Evolutionary conservation across 305 asterid genomes (phyloP), one percentile per base, ranked within the genome.

Genomic region (Fraxinus nigra): DNA sequence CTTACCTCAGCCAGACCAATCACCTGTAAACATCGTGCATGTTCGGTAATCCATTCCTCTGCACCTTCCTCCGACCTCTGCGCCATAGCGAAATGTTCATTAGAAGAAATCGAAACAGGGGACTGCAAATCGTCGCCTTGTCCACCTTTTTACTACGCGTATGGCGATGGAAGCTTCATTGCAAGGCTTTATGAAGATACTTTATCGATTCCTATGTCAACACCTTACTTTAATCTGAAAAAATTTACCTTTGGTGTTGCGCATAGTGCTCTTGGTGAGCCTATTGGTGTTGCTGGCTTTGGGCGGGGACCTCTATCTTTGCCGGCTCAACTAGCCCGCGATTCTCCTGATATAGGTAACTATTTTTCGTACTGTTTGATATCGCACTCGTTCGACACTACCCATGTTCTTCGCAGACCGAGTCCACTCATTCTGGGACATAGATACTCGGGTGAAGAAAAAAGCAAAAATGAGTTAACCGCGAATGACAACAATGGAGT

Each of bases 271-370:
- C 93, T 95, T 3, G 99, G 84, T 0, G 99, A 95, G 91, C 98
- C 98, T 1, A 89, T 94, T n/a, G 99, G 99, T 0, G 98, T 95
- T 9, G 99, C 98, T 7, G 99, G 99, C 0, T 95, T 95, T 32
- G 99, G 99, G 13, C 94, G 96, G 3, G 99, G 99, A 0, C 61
- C 7, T 2, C 94, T 95, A 26, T 95, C 99, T 0, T 84, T 95
- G 35, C 97, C 97, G 7, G 93, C 93, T 26, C 99, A 95, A 85
- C 93, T 95, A 3, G 93, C 96, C 22, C 73, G 72, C 7, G 48
- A 77, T 2, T 82, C 90, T 5, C 98, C 98, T 1, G 94, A 94
- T 0, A 88, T 95, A 0, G 98, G 98, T 0, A 92, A 92, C 73
- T 90, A 92, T 73, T 95, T 95, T 28, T 95, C 99, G 0, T 95